phyloP scores from a whole-genome alignment of 129 eudicot genomes.

The Cynara cardunculus region DNA sequence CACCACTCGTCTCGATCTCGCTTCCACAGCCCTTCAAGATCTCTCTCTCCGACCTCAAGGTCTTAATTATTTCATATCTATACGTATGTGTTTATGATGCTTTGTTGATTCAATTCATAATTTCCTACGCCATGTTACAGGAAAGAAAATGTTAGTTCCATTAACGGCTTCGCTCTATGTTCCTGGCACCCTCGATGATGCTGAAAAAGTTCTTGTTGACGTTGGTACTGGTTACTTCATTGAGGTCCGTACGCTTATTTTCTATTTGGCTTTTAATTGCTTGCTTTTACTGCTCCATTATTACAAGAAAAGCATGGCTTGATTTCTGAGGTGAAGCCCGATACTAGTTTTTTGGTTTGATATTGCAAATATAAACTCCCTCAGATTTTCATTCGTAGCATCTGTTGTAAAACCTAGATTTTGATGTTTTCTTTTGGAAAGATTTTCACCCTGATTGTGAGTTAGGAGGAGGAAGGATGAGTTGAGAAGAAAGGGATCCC shows the following conservation, averaged over 20 bases:
- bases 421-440: neutral
- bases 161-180: slow-evolving; percentile 94
- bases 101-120: neutral
- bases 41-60: slow-evolving; percentile 90
- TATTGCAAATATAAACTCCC: neutral
- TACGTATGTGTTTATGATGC: neutral
- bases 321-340: neutral
- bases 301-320: neutral
- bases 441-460: neutral
- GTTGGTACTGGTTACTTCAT: slow-evolving; percentile 98
- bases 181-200: slow-evolving; percentile 87
- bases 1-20: slow-evolving; percentile 78
- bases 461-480: neutral
- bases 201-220: slow-evolving; percentile 84
- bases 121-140: slow-evolving; percentile 17
- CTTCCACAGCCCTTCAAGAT: slow-evolving; percentile 82
- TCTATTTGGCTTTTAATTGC: neutral
- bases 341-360: neutral
- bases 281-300: neutral
- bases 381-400: neutral
- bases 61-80: neutral
- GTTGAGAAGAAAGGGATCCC: neutral
- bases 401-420: neutral
- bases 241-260: slow-evolving; percentile 49
- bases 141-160: slow-evolving; percentile 94